phyloP scores from a whole-genome alignment of 2,329 filamentous ascomycete genomes.

The Ceratocystis albifundus region DNA sequence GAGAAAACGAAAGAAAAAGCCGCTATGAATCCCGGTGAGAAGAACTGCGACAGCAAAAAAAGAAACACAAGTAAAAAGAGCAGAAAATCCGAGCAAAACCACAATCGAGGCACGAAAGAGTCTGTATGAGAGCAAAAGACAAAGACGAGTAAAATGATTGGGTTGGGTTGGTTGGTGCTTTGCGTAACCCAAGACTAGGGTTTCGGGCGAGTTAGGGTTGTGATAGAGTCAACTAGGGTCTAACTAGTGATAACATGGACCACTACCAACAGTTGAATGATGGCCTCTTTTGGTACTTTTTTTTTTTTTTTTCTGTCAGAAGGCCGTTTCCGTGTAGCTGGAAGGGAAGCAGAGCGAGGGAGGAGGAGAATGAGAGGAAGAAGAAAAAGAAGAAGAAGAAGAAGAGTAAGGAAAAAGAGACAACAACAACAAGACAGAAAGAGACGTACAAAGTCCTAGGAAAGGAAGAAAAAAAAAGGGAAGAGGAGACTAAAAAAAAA shows the following conservation, averaged over 20 bases:
- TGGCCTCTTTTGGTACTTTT: too few relatives aligned
- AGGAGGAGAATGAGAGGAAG: background rate
- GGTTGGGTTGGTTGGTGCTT: too few relatives aligned
- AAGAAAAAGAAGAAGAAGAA: too few relatives aligned
- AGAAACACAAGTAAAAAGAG: background rate
- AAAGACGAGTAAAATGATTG: background rate
- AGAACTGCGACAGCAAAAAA: background rate
- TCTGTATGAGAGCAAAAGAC: background rate
- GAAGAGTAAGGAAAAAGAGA: constrained; percentile 1
- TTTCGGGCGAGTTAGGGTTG: too few relatives aligned
- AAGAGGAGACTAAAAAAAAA: background rate
- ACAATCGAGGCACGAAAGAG: background rate
- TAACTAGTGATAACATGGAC: background rate
- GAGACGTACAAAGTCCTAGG: background rate
- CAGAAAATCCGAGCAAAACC: background rate
- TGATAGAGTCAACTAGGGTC: background rate
- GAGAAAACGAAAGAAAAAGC: background rate
- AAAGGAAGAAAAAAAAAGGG: background rate
- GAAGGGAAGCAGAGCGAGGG: too few relatives aligned
- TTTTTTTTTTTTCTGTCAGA: too few relatives aligned
- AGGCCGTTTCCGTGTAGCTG: too few relatives aligned
- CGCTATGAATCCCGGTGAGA: background rate
- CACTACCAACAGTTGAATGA: too few relatives aligned
- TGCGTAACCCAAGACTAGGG: too few relatives aligned
- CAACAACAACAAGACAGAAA: background rate